Base-by-base conservation (phyloP, 2,329 filamentous ascomycete genomes). In the Phaeomoniella chlamydospora region DNA sequence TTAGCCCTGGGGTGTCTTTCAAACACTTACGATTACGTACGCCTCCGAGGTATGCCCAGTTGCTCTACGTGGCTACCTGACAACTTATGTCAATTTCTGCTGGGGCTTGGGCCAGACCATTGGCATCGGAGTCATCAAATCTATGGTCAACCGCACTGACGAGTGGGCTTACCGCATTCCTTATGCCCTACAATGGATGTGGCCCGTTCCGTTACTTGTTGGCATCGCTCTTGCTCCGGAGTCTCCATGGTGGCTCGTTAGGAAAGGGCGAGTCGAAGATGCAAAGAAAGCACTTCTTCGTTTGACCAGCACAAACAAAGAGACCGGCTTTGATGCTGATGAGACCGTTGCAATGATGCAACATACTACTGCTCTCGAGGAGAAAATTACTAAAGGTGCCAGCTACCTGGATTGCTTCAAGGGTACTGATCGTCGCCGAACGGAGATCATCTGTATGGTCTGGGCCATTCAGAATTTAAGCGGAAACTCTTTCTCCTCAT, bases 271-370 rank as follows among this genome's bases (percentile, higher is more conserved):
- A 9, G 53, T 58, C 1, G 54, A 62, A n/a, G 59, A 67, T 18
- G 65, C 65, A 14, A 67, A 66, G 45, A 55, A 53, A 34, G 41
- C 58, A 4, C 45, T 61, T 16, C 44, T 52, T 34, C 51, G 62
- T 38, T 44, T 77, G 39, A 68, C 70, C 3, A 58, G 58, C 46
- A 34, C 54, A 11, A 49, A 54, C 5, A 43, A 47, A 2, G 77
- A 84, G 41, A 77, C 74, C 1, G 70, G 79, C 41, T 87, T 90
- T 47, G 73, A 92, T 49, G 72, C 80, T 9, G 80, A 92, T 42
- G 83, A 90, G 58, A 90, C 83, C 0, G 67, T 93, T 34, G 77
- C 82, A 48, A 92, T 93, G 83, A 93, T 94, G 81, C 74, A 85
- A 1, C 83, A 92, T 52, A 94, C 85, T 1, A 87, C 81, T 1